Percentiles rank a stretch among this genome's conserved stretches.
Conservation (phyloP, 2,329 filamentous ascomycete genomes). For the Exophiala phaeomuriformis region DNA sequence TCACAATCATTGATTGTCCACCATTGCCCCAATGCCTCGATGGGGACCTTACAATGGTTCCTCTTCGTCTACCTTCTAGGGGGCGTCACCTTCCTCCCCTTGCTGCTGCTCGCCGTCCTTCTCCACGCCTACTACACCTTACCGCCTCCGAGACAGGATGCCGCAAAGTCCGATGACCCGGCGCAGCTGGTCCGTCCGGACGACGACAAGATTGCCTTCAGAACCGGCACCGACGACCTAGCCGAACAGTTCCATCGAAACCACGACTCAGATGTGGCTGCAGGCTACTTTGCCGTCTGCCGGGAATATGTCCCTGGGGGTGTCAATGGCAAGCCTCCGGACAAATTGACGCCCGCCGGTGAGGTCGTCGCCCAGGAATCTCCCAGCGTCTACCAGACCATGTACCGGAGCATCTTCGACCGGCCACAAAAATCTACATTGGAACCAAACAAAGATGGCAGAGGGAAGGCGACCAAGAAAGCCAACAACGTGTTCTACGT, state of each 20-base stretch:
- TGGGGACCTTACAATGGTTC: slow-evolving; percentile 39
- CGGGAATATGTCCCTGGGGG: slow-evolving; percentile 87
- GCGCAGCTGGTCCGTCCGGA: slow-evolving; percentile 40
- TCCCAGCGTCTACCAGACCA: slow-evolving; percentile 92
- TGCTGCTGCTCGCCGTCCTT: slow-evolving; percentile 56
- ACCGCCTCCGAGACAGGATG: slow-evolving; percentile 37
- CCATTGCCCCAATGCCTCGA: slow-evolving; percentile 12
- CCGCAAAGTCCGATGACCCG: slow-evolving; percentile 35
- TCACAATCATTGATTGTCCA: background rate
- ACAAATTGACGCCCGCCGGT: slow-evolving; percentile 72
- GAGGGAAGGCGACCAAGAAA: slow-evolving; percentile 41
- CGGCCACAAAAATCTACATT: slow-evolving; percentile 56
- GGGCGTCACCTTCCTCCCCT: slow-evolving; percentile 78
- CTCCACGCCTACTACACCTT: slow-evolving; percentile 63
- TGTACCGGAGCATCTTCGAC: slow-evolving; percentile 95
- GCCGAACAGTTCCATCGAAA: slow-evolving; percentile 56
- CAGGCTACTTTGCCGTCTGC: slow-evolving; percentile 92
- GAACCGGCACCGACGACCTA: slow-evolving; percentile 51
- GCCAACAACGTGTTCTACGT: slow-evolving; percentile 90
- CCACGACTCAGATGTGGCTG: slow-evolving; percentile 68
- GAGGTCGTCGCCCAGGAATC: slow-evolving; percentile 71
- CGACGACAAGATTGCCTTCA: slow-evolving; percentile 60
- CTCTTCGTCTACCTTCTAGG: slow-evolving; percentile 74
- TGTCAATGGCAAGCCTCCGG: slow-evolving; percentile 85
- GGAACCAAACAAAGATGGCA: slow-evolving; percentile 45